Percentiles rank a stretch among this genome's conserved stretches.
Evolutionary conservation across 257 asterid genomes (phyloP).

Genomic region (Solanum neorickii): DNA sequence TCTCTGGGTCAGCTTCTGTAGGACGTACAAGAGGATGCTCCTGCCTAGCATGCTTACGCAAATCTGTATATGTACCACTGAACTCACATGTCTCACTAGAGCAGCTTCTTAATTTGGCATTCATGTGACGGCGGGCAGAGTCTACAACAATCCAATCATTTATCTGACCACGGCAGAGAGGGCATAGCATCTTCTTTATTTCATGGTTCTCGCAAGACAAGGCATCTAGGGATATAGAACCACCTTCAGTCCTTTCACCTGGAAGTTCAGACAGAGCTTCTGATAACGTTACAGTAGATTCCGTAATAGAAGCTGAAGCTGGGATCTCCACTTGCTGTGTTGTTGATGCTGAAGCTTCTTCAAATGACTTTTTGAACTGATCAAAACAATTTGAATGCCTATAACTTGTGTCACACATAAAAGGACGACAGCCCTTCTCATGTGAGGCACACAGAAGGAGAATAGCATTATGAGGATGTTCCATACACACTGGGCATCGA

Average conservation of each 20-base stretch:
- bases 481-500: slow-evolving; percentile 92
- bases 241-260: slow-evolving; percentile 18
- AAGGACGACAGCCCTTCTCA: slow-evolving; percentile 82
- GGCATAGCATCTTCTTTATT: slow-evolving; percentile 49
- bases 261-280: slow-evolving; percentile 21
- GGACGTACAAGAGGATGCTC: slow-evolving; percentile 77
- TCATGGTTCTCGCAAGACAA: slow-evolving; percentile 19
- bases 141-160: slow-evolving; percentile 62
- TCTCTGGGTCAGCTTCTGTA: slow-evolving; percentile 65
- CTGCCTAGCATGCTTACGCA: slow-evolving; percentile 72
- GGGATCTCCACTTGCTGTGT: slow-evolving; percentile 21
- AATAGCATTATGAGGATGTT: slow-evolving; percentile 86
- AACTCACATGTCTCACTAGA: slow-evolving; percentile 73
- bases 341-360: slow-evolving; percentile 17
- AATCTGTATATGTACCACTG: slow-evolving; percentile 59
- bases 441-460: slow-evolving; percentile 81
- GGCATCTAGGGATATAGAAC: slow-evolving; percentile 12
- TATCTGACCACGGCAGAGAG: slow-evolving; percentile 72
- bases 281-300: slow-evolving; percentile 11
- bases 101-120: slow-evolving; percentile 68
- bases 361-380: slow-evolving; percentile 59
- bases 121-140: slow-evolving; percentile 64
- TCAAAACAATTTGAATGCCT: slow-evolving; percentile 90
- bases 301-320: slow-evolving; percentile 7
- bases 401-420: slow-evolving; percentile 93